A percentile compares a stretch with the other conserved stretches of the same genome.
Evolutionary conservation across 2,329 filamentous ascomycete genomes (phyloP).

Genomic region (Venturiaceae sp.): DNA sequence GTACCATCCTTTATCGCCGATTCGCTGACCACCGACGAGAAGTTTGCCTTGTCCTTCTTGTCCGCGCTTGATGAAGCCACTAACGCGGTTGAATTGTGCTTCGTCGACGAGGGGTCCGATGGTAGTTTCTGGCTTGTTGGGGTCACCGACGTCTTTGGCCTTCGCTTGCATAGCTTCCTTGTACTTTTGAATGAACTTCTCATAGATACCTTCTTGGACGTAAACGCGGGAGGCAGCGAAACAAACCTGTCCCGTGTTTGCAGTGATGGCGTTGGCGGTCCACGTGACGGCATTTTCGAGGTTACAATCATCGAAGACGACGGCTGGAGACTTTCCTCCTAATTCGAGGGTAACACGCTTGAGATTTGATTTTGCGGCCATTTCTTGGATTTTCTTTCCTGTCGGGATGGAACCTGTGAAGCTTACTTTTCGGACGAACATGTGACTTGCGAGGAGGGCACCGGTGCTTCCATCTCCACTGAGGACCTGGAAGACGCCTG

Average conservation of each 20-base stretch:
- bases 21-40: constrained; percentile 9
- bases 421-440: constrained; percentile 28
- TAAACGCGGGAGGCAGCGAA: constrained; percentile 27
- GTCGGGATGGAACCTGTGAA: constrained; percentile 31
- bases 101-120: constrained; percentile 20
- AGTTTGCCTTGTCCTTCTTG: constrained; percentile 10
- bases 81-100: constrained; percentile 10
- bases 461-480: constrained; percentile 27
- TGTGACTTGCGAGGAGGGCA: constrained; percentile 26
- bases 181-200: constrained; percentile 25
- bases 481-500: constrained; percentile 31
- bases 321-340: constrained; percentile 33
- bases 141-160: constrained; percentile 20
- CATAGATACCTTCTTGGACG: constrained; percentile 27
- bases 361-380: constrained; percentile 30
- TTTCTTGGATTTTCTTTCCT: constrained; percentile 30
- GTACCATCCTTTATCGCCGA: constrained; percentile 9
- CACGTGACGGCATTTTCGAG: constrained; percentile 30
- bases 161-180: constrained; percentile 23
- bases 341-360: constrained; percentile 34
- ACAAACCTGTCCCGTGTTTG: constrained; percentile 29
- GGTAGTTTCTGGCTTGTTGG: constrained; percentile 18
- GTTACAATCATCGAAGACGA: constrained; percentile 35
- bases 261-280: constrained; percentile 24
- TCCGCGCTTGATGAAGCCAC: constrained; percentile 10